Conservation (phyloP, 2,329 filamentous ascomycete genomes). For the Emmonsia crescens region DNA sequence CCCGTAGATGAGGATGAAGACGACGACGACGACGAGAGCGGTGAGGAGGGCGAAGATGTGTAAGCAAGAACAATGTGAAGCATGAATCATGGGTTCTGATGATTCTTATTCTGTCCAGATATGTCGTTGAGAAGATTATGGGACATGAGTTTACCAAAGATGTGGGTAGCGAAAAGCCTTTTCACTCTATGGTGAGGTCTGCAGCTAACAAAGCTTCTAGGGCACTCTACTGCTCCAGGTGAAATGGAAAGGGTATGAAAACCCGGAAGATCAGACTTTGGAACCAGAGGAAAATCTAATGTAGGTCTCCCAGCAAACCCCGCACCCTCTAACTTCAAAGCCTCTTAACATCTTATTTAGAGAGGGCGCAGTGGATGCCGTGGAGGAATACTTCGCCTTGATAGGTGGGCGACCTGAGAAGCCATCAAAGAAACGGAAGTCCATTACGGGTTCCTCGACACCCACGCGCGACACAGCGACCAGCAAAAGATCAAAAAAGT, state of each 20-base stretch:
- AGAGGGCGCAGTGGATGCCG: slow-evolving; percentile 29
- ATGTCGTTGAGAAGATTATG: slow-evolving; percentile 31
- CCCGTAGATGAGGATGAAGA: slow-evolving; percentile 12
- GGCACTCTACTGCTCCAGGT: slow-evolving; percentile 30
- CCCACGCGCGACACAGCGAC: slow-evolving; percentile 15
- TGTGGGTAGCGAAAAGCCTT: slow-evolving; percentile 19
- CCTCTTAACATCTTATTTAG: slow-evolving; percentile 19
- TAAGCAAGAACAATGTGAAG: slow-evolving; percentile 17
- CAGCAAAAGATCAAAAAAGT: slow-evolving; percentile 22
- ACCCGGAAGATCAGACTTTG: slow-evolving; percentile 33
- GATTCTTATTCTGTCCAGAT: slow-evolving; percentile 19
- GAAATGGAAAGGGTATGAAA: slow-evolving; percentile 39
- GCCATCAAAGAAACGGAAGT: slow-evolving; percentile 16
- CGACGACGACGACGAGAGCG: slow-evolving; percentile 18
- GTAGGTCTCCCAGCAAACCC: background rate
- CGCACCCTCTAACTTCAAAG: background rate
- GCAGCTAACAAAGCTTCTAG: slow-evolving; percentile 17
- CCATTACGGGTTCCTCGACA: slow-evolving; percentile 20
- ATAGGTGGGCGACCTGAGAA: slow-evolving; percentile 32
- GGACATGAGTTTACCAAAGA: slow-evolving; percentile 27
- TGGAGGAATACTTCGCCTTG: slow-evolving; percentile 32
- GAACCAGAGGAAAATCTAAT: slow-evolving; percentile 37
- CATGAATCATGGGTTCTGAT: background rate
- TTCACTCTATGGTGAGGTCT: background rate
- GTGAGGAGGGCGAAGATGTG: slow-evolving; percentile 27